These are phyloP conservation scores for Blepharisma undulans DNA, from an alignment of 169 alveolate genomes.

Conservation along the genomic window DNA sequence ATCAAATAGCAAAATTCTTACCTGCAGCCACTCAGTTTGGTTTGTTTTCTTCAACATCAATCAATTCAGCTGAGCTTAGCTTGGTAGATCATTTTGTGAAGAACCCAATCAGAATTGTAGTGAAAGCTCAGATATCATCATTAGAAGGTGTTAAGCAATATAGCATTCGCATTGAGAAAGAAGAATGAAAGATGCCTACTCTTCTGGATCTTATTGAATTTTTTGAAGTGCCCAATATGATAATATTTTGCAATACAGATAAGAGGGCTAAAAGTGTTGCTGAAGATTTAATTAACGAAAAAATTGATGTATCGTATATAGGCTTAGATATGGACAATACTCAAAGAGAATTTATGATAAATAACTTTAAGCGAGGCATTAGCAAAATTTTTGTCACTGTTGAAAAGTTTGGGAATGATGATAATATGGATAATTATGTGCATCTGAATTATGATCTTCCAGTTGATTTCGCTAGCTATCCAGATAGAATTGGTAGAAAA, in stretches of 20 bases:
- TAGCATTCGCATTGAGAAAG: slow-evolving; percentile 97
- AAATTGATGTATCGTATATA: slow-evolving; percentile 95
- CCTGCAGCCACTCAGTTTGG: slow-evolving; percentile 89
- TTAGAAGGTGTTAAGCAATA: slow-evolving; percentile 98
- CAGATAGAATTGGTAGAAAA: slow-evolving; percentile 99
- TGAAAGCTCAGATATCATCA: slow-evolving; percentile 97
- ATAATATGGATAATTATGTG: slow-evolving; percentile 96
- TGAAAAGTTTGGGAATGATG: slow-evolving; percentile 98
- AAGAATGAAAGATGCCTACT: slow-evolving; percentile 96
- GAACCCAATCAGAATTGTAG: slow-evolving; percentile 95
- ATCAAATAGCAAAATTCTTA: slow-evolving; percentile 84
- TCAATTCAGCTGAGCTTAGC: slow-evolving; percentile 96
- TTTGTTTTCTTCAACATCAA: slow-evolving; percentile 96
- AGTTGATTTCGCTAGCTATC: slow-evolving; percentile 94
- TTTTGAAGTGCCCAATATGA: slow-evolving; percentile 97
- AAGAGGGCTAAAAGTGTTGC: slow-evolving; percentile 95
- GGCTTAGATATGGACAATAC: slow-evolving; percentile 98
- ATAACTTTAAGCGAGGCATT: slow-evolving; percentile 97
- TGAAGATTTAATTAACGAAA: slow-evolving; percentile 93
- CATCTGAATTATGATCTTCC: slow-evolving; percentile 99
- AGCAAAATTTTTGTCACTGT: slow-evolving; percentile 98
- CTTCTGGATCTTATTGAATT: slow-evolving; percentile 96
- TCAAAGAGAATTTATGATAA: slow-evolving; percentile 96
- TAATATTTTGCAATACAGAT: slow-evolving; percentile 98
- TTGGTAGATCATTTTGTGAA: slow-evolving; percentile 96